Base-by-base conservation (phyloP, 768 basidiomycete genomes). In the Terana coerulea region DNA sequence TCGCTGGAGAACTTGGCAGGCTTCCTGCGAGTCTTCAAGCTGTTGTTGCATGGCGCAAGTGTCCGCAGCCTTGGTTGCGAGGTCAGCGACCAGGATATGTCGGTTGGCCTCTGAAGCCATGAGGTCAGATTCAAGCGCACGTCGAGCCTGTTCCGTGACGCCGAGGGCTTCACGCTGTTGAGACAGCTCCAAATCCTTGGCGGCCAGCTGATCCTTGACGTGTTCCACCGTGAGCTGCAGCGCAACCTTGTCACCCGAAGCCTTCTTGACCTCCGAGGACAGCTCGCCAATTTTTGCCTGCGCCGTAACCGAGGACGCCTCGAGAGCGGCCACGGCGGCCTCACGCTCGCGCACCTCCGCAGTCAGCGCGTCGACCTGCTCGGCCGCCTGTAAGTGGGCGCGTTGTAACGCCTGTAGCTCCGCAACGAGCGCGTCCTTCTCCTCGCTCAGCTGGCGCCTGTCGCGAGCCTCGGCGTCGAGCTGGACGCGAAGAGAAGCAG, bases 121-220 rank as follows among this genome's bases (percentile, higher is more conserved):
- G n/a, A 53, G 22, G 19, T 53, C 37, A 17, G 19, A n/a, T 19
- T 30, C 37, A 17, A 53, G 46, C 14, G 9, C 25, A 3, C 25
- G 15, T n/a, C 24, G 17, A 7, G 46, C 45, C 14, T 40, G 47
- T 33, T 48, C 44, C 14, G 37, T 33, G 22, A 14, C 14, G 12
- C 35, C 30, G 31, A 59, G 54, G 21, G 58, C 51, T 22, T 63
- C 53, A 35, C 59, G 53, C 49, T 53, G 28, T 22, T 63, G 59
- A 29, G 57, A 59, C 28, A 69, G 54, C 52, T 59, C 65, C 28
- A 51, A 37, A 55, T 60, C 61, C 52, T 65, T 65, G 47, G 61
- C 62, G 12, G 57, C 53, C 24, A 54, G 35, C 25, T 44, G 39
- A 28, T 51, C 36, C 15, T 51, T 47, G 5, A 57, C 50, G 33